Evolutionary conservation across 129 eudicot species (phyloP), one percentile per base, ranked within the genome.

Genomic region (Calendula officinalis): DNA sequence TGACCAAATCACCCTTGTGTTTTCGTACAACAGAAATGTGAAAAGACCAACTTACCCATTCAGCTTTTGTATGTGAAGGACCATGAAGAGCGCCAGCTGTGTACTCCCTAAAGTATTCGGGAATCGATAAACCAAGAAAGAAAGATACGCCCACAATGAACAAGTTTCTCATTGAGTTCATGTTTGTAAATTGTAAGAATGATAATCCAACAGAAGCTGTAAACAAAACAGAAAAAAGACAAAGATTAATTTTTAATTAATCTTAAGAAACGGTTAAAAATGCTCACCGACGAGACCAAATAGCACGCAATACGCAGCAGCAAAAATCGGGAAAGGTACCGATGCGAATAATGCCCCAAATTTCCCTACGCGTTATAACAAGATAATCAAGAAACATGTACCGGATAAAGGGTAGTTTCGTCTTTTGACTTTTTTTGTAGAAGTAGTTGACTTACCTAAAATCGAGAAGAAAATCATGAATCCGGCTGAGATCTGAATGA

Each of bases 261-360:
- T 30, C 32, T 30, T 40, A 13, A 60, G 37, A 46, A 44, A 57
- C 7, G 0, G 13, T 13, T 12, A n/a, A 9, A 65, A 38, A 68
- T 61, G 50, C 94, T 62, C 46, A 87, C 98, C 98, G 48, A 91
- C 98, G 17, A 87, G 90, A 53, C 95, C 98, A 69, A 91, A 91
- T 56, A 91, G 56, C 55, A 91, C 90, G 37, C 96, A 91, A 17
- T 91, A 87, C 9, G 75, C 66, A n/a, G 98, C 98, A 44, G 98
- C 98, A 52, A 91, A 87, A 45, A 91, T 87, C 8, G 96, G 67
- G 81, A 87, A 84, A 38, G 98, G 98, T 47, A 91, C 87, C 47
- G 98, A 87, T n/a, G 98, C 96, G 74, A 91, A 91, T 14, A 91
- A 37, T 48, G 98, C 98, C 60, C 98, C 96, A 60, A 91, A 91